Evolutionary conservation across 2,329 filamentous ascomycete species (phyloP).

Genomic region (Fusarium redolens): DNA sequence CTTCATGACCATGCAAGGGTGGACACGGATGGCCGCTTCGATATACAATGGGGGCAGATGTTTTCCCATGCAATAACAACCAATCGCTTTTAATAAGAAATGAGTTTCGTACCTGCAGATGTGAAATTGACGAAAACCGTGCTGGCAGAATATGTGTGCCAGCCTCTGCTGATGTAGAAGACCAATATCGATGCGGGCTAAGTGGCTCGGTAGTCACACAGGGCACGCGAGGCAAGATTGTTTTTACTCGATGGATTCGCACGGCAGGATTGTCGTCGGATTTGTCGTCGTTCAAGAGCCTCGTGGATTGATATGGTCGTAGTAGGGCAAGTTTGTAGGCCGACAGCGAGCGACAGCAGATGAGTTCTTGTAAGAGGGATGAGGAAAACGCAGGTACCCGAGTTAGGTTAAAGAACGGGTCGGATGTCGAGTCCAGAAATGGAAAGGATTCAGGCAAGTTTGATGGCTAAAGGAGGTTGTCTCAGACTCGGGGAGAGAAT

Average conservation of each 20-base stretch:
- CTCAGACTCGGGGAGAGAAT: constrained; percentile 40
- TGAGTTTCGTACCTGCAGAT: constrained; percentile 34
- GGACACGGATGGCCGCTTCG: neutral
- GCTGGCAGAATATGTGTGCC: neutral
- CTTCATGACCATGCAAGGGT: neutral
- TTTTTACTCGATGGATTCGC: constrained; percentile 26
- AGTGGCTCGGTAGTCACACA: constrained; percentile 14
- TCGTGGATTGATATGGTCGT: constrained; percentile 31
- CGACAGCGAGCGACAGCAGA: constrained; percentile 41
- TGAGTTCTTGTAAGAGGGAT: constrained; percentile 27
- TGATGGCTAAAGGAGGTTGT: constrained; percentile 40
- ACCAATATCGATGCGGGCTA: neutral
- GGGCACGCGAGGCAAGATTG: constrained; percentile 6
- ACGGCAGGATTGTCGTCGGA: constrained; percentile 3
- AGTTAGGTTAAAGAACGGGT: constrained; percentile 24
- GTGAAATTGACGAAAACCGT: constrained; percentile 4
- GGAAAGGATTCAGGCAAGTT: constrained; percentile 37
- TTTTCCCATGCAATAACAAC: neutral
- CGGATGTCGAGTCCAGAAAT: constrained; percentile 28
- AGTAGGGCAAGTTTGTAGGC: constrained; percentile 41
- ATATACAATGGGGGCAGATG: neutral
- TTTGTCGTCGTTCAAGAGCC: constrained; percentile 21
- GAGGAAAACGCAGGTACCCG: constrained; percentile 29
- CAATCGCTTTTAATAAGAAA: neutral
- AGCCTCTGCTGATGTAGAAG: constrained; percentile 16